Percentiles rank a stretch among this genome's conserved stretches.
Conservation (phyloP, 1,284 basidiomycete genomes). For the Malassezia psittaci region DNA sequence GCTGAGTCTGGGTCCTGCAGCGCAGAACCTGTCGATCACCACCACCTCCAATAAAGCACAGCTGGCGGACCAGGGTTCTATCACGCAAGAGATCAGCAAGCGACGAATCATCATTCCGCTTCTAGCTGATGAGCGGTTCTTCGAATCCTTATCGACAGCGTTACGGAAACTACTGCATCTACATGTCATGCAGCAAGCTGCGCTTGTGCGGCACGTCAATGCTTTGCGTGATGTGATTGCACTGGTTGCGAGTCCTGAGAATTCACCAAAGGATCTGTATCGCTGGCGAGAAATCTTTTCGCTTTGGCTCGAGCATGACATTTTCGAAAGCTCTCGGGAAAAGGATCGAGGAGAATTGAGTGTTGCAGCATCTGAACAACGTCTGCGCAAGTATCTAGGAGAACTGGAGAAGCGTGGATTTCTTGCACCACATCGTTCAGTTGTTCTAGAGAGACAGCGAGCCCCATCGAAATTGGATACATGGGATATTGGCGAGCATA, state of each 20-base stretch:
- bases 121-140: constrained; percentile 68
- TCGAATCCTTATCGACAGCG: constrained; percentile 64
- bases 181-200: constrained; percentile 56
- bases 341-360: constrained; percentile 63
- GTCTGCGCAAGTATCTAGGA: constrained; percentile 62
- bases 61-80: too few relatives aligned
- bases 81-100: background rate
- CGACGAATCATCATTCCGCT: constrained; percentile 63
- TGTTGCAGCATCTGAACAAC: constrained; percentile 62
- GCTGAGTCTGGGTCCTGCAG: constrained; percentile 8
- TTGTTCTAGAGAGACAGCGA: background rate
- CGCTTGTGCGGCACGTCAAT: constrained; percentile 59
- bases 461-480: constrained; percentile 21
- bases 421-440: background rate
- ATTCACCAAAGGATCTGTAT: constrained; percentile 63
- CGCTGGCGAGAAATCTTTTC: constrained; percentile 84
- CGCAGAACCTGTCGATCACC: background rate
- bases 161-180: constrained; percentile 62
- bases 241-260: constrained; percentile 37
- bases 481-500: constrained; percentile 24
- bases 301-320: constrained; percentile 73
- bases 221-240: constrained; percentile 56
- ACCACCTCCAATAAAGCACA: background rate
- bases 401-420: constrained; percentile 55
- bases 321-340: constrained; percentile 74